A percentile compares a stretch with the other conserved stretches of the same genome.
These are phyloP conservation scores for Colletotrichum musicola DNA, from an alignment of 2,329 filamentous ascomycete species.

Conservation along the genomic window DNA sequence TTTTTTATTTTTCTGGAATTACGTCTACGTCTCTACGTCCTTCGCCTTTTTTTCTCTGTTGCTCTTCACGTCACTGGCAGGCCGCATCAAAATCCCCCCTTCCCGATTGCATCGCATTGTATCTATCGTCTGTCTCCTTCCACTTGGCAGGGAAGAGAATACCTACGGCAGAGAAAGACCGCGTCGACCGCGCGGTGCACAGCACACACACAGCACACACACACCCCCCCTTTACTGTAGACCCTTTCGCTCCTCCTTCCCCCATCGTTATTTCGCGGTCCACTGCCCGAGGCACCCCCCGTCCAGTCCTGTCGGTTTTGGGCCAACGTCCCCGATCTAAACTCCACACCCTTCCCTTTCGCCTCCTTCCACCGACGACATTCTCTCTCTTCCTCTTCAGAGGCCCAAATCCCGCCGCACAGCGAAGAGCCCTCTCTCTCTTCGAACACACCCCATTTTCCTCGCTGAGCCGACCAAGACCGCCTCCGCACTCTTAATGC, in stretches of 20 bases:
- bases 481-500: constrained; percentile 17
- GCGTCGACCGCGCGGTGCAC: constrained; percentile 23
- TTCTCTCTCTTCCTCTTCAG: constrained; percentile 36
- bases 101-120: neutral
- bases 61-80: constrained; percentile 7
- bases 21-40: neutral
- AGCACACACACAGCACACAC: constrained; percentile 22
- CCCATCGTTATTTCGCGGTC: constrained; percentile 39
- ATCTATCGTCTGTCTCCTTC: constrained; percentile 10
- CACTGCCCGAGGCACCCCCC: constrained; percentile 35
- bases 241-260: constrained; percentile 21
- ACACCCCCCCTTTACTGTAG: constrained; percentile 15
- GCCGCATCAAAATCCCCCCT: neutral
- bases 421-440: constrained; percentile 23
- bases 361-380: constrained; percentile 38
- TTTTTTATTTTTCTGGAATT: neutral
- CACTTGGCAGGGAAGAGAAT: neutral
- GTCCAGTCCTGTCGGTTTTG: constrained; percentile 37
- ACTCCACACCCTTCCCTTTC: constrained; percentile 38
- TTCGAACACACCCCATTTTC: constrained; percentile 1
- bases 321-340: constrained; percentile 38
- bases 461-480: constrained; percentile 6
- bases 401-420: constrained; percentile 21
- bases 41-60: constrained; percentile 4
- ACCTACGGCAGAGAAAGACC: neutral